Percentiles rank a stretch among this genome's conserved stretches.
Conservation (phyloP, 2,329 filamentous ascomycete genomes). For the Aspergillus puulaauensis region DNA sequence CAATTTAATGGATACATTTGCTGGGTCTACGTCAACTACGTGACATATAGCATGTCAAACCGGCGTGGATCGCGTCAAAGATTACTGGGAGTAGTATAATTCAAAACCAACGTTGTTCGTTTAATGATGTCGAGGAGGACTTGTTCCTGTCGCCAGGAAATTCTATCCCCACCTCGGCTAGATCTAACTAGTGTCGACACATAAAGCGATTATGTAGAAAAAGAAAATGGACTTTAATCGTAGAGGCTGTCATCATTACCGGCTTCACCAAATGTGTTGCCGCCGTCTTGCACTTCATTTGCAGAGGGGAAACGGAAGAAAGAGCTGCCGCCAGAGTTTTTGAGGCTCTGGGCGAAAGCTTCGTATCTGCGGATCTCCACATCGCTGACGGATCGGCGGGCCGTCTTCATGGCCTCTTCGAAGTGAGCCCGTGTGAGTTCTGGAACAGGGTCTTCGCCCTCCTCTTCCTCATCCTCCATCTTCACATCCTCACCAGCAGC, state of each 20-base stretch:
- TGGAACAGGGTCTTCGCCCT: slow-evolving; percentile 84
- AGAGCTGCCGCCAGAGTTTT: slow-evolving; percentile 90
- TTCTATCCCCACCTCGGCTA: slow-evolving; percentile 21
- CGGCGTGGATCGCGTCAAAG: too few species aligned
- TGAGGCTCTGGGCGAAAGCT: slow-evolving; percentile 98
- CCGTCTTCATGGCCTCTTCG: slow-evolving; percentile 96
- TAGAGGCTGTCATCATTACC: slow-evolving; percentile 97
- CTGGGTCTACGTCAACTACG: neutral
- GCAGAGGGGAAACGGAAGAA: slow-evolving; percentile 93
- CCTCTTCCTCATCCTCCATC: slow-evolving; percentile 66
- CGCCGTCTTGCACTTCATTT: slow-evolving; percentile 55
- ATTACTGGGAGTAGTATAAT: slow-evolving; percentile 15
- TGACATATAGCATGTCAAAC: neutral
- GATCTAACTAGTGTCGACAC: slow-evolving; percentile 22
- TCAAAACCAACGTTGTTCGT: slow-evolving; percentile 11
- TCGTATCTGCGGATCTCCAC: slow-evolving; percentile 98
- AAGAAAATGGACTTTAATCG: slow-evolving; percentile 61
- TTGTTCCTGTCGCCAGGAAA: slow-evolving; percentile 16
- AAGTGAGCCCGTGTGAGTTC: slow-evolving; percentile 96
- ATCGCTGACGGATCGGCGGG: slow-evolving; percentile 89
- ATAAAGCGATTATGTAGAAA: slow-evolving; percentile 49
- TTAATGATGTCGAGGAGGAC: slow-evolving; percentile 9
- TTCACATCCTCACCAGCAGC: slow-evolving; percentile 72
- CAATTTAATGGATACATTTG: neutral
- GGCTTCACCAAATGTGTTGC: slow-evolving; percentile 70